Conservation (phyloP, 1,284 basidiomycete species). For the Marasmius fiardii region DNA sequence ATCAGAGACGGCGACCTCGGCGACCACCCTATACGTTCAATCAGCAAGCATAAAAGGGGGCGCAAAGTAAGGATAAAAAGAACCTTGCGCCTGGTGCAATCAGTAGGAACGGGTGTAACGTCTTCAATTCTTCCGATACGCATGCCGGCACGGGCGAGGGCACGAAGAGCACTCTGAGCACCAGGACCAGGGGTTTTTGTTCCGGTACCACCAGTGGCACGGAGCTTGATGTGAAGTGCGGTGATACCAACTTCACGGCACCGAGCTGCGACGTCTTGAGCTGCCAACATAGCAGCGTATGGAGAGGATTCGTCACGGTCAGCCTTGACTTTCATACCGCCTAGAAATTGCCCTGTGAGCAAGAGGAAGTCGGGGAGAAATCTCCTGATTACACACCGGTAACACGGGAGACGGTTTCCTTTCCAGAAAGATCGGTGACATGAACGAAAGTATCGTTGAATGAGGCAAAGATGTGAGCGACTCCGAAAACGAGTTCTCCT, state of each 20-base stretch:
- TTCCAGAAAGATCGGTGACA: constrained; percentile 97
- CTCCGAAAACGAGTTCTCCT: constrained; percentile 94
- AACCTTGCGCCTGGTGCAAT: constrained; percentile 95
- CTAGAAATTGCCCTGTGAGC: not conserved
- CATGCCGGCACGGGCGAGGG: constrained; percentile 98
- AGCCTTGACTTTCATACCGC: constrained; percentile 26
- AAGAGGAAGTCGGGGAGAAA: not conserved
- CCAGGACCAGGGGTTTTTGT: constrained; percentile 99
- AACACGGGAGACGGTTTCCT: constrained; percentile 93
- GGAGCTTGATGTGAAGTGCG: constrained; percentile 96
- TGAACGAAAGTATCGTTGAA: constrained; percentile 99
- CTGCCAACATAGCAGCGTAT: not conserved
- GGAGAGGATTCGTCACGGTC: constrained; percentile 39
- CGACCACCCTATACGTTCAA: constrained; percentile 83
- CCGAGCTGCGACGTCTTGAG: constrained; percentile 93
- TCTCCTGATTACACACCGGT: not conserved
- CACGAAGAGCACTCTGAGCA: constrained; percentile 97
- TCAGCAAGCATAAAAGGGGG: constrained; percentile 27
- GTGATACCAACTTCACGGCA: constrained; percentile 99
- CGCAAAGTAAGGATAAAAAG: not conserved
- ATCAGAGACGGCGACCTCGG: constrained; percentile 96
- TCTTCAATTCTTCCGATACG: constrained; percentile 41
- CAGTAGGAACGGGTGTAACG: constrained; percentile 96
- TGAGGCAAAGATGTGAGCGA: constrained; percentile 95
- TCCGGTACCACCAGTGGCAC: constrained; percentile 97